A percentile compares a stretch with the other conserved stretches of the same genome.
Conservation (phyloP, 1,284 basidiomycete genomes). For the Rhizoctonia solani region DNA sequence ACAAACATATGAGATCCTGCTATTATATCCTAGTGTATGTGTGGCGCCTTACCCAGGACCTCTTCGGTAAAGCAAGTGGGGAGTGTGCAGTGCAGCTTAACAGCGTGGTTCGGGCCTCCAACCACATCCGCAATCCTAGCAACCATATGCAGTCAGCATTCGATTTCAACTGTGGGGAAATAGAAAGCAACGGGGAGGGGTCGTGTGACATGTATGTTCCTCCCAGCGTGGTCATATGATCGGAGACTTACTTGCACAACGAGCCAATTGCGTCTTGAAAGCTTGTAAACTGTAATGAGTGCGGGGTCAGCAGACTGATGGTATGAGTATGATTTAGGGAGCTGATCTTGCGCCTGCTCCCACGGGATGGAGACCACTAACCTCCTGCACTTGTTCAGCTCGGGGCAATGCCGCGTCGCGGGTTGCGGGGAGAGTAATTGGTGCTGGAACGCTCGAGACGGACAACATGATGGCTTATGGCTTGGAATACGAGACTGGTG, state of each 20-base stretch:
- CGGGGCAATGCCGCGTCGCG: conserved; percentile 24
- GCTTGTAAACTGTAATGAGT: conserved; percentile 12
- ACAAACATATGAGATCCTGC: conserved; percentile 4
- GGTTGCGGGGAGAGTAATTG: conserved; percentile 20
- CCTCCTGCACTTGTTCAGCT: conserved; percentile 28
- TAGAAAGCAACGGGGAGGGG: conserved; percentile 22
- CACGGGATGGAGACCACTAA: too few species aligned
- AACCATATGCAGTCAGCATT: conserved; percentile 15
- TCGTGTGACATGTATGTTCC: not conserved
- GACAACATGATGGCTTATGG: conserved; percentile 12
- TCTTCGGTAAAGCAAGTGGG: conserved; percentile 27
- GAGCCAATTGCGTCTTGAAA: conserved; percentile 26
- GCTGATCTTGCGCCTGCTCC: too few species aligned
- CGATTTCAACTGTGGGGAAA: not conserved
- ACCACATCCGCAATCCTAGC: conserved; percentile 24
- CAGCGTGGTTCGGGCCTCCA: conserved; percentile 20
- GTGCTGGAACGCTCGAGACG: conserved; percentile 19
- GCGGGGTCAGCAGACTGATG: conserved; percentile 7
- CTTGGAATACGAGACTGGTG: too few species aligned
- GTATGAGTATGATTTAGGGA: not conserved
- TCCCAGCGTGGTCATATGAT: too few species aligned
- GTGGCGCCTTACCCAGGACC: conserved; percentile 13
- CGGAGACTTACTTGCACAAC: conserved; percentile 29
- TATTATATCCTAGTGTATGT: not conserved
- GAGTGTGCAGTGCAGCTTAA: conserved; percentile 30